Evolutionary conservation across 225 moss, liverwort and hornwort genomes (phyloP).

Genomic region (Pseudoscleropodium purum): DNA sequence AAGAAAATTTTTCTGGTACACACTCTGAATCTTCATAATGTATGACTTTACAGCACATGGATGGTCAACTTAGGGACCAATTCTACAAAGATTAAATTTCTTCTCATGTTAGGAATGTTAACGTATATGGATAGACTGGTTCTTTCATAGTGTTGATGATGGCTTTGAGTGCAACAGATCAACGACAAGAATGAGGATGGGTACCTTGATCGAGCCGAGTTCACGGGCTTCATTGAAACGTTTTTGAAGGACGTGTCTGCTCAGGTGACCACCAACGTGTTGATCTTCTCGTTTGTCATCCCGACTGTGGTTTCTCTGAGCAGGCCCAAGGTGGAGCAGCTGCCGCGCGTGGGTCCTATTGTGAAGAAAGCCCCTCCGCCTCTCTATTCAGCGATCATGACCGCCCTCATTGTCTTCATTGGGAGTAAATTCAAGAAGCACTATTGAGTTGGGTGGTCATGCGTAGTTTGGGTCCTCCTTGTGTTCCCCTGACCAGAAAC

Average conservation of each 20-base stretch:
- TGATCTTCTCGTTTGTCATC: slow-evolving; percentile 59
- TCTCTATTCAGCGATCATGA: slow-evolving; percentile 63
- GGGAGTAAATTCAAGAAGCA: slow-evolving; percentile 11
- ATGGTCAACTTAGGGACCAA: neutral
- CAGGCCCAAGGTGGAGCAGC: slow-evolving; percentile 58
- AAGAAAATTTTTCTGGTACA: neutral
- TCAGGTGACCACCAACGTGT: slow-evolving; percentile 48
- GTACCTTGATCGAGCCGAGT: slow-evolving; percentile 57
- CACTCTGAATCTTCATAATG: neutral
- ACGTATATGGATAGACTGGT: neutral
- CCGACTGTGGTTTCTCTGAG: slow-evolving; percentile 65
- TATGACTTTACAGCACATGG: neutral
- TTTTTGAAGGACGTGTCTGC: slow-evolving; percentile 50
- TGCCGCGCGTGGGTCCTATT: slow-evolving; percentile 58
- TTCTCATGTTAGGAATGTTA: neutral
- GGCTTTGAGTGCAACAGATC: slow-evolving; percentile 17
- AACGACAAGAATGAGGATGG: slow-evolving; percentile 66
- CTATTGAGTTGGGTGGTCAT: neutral
- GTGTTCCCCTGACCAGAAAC: neutral
- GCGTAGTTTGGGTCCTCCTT: neutral
- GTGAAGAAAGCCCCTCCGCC: slow-evolving; percentile 60
- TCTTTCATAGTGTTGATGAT: neutral
- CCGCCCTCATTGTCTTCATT: slow-evolving; percentile 41
- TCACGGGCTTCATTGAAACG: slow-evolving; percentile 58
- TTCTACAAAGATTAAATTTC: neutral